Evolutionary conservation across 108 stramenopile genomes (phyloP).

Genomic region (Cylindrotheca fusiformis): DNA sequence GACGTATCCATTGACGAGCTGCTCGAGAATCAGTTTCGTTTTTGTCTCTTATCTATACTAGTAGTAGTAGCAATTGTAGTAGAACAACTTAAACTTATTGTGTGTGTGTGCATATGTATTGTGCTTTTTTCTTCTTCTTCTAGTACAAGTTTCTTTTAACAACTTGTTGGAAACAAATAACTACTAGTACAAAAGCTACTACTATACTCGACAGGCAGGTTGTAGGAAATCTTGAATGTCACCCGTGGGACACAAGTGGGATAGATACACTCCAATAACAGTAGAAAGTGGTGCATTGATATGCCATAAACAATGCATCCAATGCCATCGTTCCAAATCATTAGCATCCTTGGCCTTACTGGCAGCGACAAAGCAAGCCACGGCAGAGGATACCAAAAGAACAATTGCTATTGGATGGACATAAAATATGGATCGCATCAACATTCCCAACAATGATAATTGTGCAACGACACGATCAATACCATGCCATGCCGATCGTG

Average conservation of each 20-base stretch:
- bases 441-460: background rate
- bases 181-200: too few relatives aligned
- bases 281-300: background rate
- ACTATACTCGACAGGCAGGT: too few relatives aligned
- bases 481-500: slow-evolving; percentile 15
- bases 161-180: too few relatives aligned
- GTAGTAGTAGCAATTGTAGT: too few relatives aligned
- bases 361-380: slow-evolving; percentile 10
- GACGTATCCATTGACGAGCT: too few relatives aligned
- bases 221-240: background rate
- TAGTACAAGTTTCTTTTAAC: too few relatives aligned
- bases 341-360: slow-evolving; percentile 13
- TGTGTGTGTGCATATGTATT: too few relatives aligned
- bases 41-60: too few relatives aligned
- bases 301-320: slow-evolving; percentile 22
- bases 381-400: background rate
- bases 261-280: background rate
- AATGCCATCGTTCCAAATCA: slow-evolving; percentile 13
- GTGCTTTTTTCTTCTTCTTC: too few relatives aligned
- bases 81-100: too few relatives aligned
- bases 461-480: slow-evolving; percentile 22
- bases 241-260: background rate
- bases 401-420: background rate
- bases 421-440: background rate
- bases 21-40: too few relatives aligned